Conservation (phyloP, 495 filamentous ascomycete genomes). For the Lasiosphaeris hirsuta region DNA sequence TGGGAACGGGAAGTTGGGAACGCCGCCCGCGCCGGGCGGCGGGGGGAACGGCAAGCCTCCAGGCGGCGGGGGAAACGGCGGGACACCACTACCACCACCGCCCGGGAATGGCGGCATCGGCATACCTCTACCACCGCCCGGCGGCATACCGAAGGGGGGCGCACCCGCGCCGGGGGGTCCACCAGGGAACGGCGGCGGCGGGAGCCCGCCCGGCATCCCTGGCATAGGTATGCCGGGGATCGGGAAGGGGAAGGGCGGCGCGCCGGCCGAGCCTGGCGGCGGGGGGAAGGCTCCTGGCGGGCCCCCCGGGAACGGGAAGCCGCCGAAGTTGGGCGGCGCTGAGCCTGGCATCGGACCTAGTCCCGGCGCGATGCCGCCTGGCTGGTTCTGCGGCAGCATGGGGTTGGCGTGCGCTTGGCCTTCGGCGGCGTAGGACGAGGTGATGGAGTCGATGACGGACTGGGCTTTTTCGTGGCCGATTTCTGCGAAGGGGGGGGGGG, state of each 20-base stretch:
- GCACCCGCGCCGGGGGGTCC: too few species aligned
- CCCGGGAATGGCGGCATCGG: constrained; percentile 64
- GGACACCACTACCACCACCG: constrained; percentile 2
- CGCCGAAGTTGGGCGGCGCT: constrained; percentile 48
- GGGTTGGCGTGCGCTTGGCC: constrained; percentile 83
- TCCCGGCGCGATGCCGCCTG: constrained; percentile 48
- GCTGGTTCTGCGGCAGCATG: constrained; percentile 64
- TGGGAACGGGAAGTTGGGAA: constrained; percentile 42
- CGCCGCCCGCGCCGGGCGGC: constrained; percentile 40
- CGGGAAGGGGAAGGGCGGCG: constrained; percentile 56
- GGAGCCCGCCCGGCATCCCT: constrained; percentile 10
- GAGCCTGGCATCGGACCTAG: constrained; percentile 29
- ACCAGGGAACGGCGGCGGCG: too few species aligned
- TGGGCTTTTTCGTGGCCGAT: constrained; percentile 99
- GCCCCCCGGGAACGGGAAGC: constrained; percentile 37
- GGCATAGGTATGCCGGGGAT: constrained; percentile 22
- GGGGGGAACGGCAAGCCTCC: constrained; percentile 62
- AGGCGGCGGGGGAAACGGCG: constrained; percentile 39
- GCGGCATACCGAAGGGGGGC: constrained; percentile 3
- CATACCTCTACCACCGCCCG: constrained; percentile 48
- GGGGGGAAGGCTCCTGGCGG: constrained; percentile 33
- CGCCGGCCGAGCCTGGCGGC: constrained; percentile 12
- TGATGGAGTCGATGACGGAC: constrained; percentile 96
- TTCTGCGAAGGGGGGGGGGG: constrained; percentile 48
- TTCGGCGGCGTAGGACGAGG: constrained; percentile 87